These are phyloP conservation scores for Asterophora parasitica DNA, from an alignment of 768 basidiomycete genomes.

Conservation along the genomic window DNA sequence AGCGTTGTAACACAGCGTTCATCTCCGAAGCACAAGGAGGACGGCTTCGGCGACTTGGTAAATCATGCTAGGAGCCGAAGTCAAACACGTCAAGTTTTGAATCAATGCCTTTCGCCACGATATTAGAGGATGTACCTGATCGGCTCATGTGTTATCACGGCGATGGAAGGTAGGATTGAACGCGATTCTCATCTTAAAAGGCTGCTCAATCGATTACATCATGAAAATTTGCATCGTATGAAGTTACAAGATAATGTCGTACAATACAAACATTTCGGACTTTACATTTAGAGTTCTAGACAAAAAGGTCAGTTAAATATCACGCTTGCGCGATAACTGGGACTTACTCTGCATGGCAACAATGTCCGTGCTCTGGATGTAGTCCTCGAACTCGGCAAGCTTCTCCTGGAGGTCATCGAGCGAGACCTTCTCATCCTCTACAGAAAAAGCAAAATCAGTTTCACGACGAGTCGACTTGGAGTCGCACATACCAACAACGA, in stretches of 20 bases:
- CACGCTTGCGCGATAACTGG: background rate
- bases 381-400: constrained; percentile 80
- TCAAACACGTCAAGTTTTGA: background rate
- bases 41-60: no score
- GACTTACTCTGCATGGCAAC: constrained; percentile 89
- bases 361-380: constrained; percentile 87
- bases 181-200: background rate
- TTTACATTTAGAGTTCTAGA: constrained; percentile 17
- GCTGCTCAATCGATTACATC: background rate
- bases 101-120: constrained; percentile 13
- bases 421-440: constrained; percentile 95
- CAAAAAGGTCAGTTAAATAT: constrained; percentile 10
- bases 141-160: background rate
- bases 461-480: background rate
- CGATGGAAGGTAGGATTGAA: background rate
- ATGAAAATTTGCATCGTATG: constrained; percentile 1
- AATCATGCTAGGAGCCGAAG: background rate
- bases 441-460: constrained; percentile 1
- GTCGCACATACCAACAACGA: constrained; percentile 49
- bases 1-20: background rate
- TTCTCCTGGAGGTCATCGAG: constrained; percentile 92
- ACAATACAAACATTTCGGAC: background rate
- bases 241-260: constrained; percentile 1
- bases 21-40: constrained; percentile 16
- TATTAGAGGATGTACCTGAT: constrained; percentile 2